These are phyloP conservation scores for Globisporangium recalcitrans DNA, from an alignment of 352 stramenopile genomes.

Conservation along the genomic window DNA sequence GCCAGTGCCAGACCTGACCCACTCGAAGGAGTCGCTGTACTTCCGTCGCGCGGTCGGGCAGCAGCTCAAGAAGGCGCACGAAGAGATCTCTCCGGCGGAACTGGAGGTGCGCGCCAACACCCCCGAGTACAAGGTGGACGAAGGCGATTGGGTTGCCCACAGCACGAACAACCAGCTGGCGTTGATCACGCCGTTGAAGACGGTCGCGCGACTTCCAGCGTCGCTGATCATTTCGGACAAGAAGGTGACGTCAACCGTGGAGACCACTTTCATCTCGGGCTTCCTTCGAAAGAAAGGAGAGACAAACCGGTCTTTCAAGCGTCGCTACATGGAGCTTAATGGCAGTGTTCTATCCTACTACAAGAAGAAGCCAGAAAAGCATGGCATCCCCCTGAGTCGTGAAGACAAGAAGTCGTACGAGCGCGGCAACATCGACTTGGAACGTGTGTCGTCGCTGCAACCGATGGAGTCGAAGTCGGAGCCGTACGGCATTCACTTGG, in stretches of 20 bases:
- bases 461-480: conserved; percentile 61
- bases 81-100: conserved; percentile 76
- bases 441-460: conserved; percentile 75
- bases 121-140: conserved; percentile 81
- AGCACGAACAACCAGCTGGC: conserved; percentile 77
- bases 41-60: conserved; percentile 71
- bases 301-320: conserved; percentile 80
- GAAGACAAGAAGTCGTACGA: conserved; percentile 76
- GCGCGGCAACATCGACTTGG: conserved; percentile 70
- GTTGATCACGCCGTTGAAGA: conserved; percentile 80
- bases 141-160: conserved; percentile 84
- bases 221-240: conserved; percentile 66
- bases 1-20: conserved; percentile 60
- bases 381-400: conserved; percentile 57
- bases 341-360: conserved; percentile 73
- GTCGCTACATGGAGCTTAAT: conserved; percentile 82
- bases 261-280: conserved; percentile 39
- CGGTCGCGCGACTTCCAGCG: conserved; percentile 64
- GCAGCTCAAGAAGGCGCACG: conserved; percentile 71
- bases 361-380: conserved; percentile 82
- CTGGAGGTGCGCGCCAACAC: conserved; percentile 87
- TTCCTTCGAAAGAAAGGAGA: conserved; percentile 81
- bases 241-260: conserved; percentile 6
- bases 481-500: conserved; percentile 69
- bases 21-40: conserved; percentile 81